Conservation (phyloP, 1,284 basidiomycete genomes). For the Erythrobasidium hasegawianum region DNA sequence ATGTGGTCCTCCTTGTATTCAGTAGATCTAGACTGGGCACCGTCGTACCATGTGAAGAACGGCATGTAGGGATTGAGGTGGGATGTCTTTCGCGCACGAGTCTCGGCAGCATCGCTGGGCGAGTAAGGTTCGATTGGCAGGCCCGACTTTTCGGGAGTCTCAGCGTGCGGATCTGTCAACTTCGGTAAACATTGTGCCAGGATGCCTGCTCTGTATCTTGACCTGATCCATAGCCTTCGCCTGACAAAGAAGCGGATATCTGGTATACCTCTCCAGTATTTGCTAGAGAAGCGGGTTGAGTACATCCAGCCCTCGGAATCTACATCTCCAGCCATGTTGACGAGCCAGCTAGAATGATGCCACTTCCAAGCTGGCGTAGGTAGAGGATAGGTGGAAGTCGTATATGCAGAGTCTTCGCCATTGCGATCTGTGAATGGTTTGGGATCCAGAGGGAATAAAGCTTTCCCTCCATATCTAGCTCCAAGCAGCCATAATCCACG, state of each 20-base stretch:
- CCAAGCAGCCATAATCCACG: constrained; percentile 24
- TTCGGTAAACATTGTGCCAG: constrained; percentile 6
- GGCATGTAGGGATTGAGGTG: constrained; percentile 10
- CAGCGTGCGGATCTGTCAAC: neutral
- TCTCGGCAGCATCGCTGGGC: neutral
- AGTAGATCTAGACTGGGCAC: neutral
- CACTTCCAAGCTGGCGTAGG: constrained; percentile 29
- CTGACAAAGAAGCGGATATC: constrained; percentile 32
- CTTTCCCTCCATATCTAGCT: constrained; percentile 15
- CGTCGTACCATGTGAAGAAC: constrained; percentile 15
- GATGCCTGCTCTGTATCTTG: constrained; percentile 22
- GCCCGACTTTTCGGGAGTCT: neutral
- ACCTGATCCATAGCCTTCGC: constrained; percentile 19
- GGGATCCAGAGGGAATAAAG: constrained; percentile 15
- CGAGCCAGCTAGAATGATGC: constrained; percentile 19
- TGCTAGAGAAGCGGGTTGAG: constrained; percentile 23
- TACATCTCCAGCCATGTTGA: constrained; percentile 31
- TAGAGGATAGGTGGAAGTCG: constrained; percentile 11
- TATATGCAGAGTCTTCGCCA: neutral
- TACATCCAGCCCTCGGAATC: constrained; percentile 22
- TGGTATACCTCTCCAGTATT: constrained; percentile 24
- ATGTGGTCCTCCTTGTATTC: constrained; percentile 14
- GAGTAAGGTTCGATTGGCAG: neutral
- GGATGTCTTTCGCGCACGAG: neutral
- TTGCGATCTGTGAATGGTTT: constrained; percentile 7